These are phyloP conservation scores for Penicillium waksmanii DNA, from an alignment of 495 filamentous ascomycete genomes.

Conservation along the genomic window DNA sequence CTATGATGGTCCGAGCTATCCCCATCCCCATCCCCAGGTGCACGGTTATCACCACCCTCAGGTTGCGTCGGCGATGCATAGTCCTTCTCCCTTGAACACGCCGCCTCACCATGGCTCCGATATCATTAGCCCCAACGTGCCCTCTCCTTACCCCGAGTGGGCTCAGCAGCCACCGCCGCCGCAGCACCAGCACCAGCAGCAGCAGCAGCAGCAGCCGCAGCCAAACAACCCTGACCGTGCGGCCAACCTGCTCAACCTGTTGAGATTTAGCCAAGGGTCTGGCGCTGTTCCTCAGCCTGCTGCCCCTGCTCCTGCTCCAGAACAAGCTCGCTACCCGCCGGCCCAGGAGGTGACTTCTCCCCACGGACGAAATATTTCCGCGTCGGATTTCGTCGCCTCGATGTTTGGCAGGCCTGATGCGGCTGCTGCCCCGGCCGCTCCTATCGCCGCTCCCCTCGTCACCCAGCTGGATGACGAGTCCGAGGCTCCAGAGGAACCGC, in stretches of 20 bases:
- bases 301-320: slow-evolving; percentile 22
- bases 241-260: slow-evolving; percentile 77
- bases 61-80: slow-evolving; percentile 46
- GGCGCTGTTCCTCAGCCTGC: slow-evolving; percentile 36
- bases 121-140: slow-evolving; percentile 52
- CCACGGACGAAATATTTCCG: slow-evolving; percentile 59
- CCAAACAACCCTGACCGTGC: slow-evolving; percentile 60
- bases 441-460: slow-evolving; percentile 23
- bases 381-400: slow-evolving; percentile 67
- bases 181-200: neutral
- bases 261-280: slow-evolving; percentile 74
- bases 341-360: slow-evolving; percentile 41
- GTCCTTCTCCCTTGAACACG: slow-evolving; percentile 46
- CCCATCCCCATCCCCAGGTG: slow-evolving; percentile 38
- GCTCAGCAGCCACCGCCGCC: slow-evolving; percentile 28
- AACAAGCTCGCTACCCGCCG: slow-evolving; percentile 44
- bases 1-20: slow-evolving; percentile 44
- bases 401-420: slow-evolving; percentile 51
- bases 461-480: slow-evolving; percentile 10
- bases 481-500: too few species aligned
- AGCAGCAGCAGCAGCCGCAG: slow-evolving; percentile 26
- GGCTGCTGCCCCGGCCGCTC: slow-evolving; percentile 30
- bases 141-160: slow-evolving; percentile 44
- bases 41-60: slow-evolving; percentile 53
- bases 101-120: slow-evolving; percentile 54